These are phyloP conservation scores for Saprolegnia diclina DNA, from an alignment of 352 stramenopile genomes.

Conservation along the genomic window DNA sequence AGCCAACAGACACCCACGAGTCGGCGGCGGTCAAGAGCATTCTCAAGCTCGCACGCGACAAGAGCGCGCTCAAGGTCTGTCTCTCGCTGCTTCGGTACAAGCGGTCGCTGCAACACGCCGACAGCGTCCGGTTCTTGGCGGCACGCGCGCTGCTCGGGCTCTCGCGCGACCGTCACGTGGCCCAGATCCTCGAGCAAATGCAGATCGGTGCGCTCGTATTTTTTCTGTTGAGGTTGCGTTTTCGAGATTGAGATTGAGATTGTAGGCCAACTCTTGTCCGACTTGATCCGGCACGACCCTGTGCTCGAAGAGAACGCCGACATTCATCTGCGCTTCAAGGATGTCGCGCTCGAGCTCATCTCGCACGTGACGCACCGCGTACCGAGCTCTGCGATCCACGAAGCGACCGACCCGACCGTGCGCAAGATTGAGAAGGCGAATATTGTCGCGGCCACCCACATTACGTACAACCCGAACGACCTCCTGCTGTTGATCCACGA, in stretches of 20 bases:
- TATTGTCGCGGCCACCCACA: slow-evolving; percentile 82
- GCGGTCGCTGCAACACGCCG: slow-evolving; percentile 77
- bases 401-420: slow-evolving; percentile 80
- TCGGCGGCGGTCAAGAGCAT: slow-evolving; percentile 58
- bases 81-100: slow-evolving; percentile 84
- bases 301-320: slow-evolving; percentile 83
- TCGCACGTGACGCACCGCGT: slow-evolving; percentile 78
- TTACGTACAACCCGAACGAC: slow-evolving; percentile 80
- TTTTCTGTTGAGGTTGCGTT: no score
- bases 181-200: slow-evolving; percentile 89
- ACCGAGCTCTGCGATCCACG: slow-evolving; percentile 78
- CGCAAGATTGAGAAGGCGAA: slow-evolving; percentile 86
- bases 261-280: slow-evolving; percentile 64
- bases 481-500: slow-evolving; percentile 76
- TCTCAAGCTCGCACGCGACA: slow-evolving; percentile 63
- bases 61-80: slow-evolving; percentile 84
- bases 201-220: slow-evolving; percentile 39
- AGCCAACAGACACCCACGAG: slow-evolving; percentile 33
- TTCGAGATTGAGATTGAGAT: neutral
- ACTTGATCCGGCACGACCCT: slow-evolving; percentile 80
- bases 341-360: slow-evolving; percentile 83
- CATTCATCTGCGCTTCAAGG: slow-evolving; percentile 79
- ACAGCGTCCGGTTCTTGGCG: slow-evolving; percentile 75
- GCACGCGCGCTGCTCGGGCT: slow-evolving; percentile 76
- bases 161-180: slow-evolving; percentile 81